Conservation (phyloP, 495 filamentous ascomycete species). For the Xylaria flabelliformis region DNA sequence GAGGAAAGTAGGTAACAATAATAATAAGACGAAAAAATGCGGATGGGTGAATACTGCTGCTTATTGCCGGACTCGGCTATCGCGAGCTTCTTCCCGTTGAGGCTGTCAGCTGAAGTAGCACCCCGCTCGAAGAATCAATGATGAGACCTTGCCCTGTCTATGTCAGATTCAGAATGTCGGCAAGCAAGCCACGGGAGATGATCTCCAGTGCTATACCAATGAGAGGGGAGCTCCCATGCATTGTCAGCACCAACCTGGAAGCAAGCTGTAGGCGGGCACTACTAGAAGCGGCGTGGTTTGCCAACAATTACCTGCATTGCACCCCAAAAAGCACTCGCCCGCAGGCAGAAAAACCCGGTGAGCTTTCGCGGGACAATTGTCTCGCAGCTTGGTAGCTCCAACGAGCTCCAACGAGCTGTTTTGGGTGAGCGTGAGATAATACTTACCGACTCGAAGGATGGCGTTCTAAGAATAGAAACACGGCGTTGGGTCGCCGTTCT, state of each 20-base stretch:
- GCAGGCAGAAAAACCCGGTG: constrained; percentile 9
- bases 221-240: constrained; percentile 17
- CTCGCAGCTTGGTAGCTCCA: constrained; percentile 19
- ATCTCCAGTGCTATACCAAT: constrained; percentile 25
- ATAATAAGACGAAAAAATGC: constrained; percentile 2
- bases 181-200: constrained; percentile 29
- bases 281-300: constrained; percentile 20
- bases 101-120: constrained; percentile 33
- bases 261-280: constrained; percentile 13
- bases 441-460: constrained; percentile 1
- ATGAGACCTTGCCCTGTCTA: constrained; percentile 23
- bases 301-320: constrained; percentile 28
- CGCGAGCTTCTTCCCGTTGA: constrained; percentile 26
- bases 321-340: constrained; percentile 15
- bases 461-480: constrained; percentile 25
- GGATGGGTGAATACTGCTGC: constrained; percentile 17
- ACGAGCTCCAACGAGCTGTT: constrained; percentile 9
- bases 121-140: constrained; percentile 27
- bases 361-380: neutral
- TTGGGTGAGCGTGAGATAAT: constrained; percentile 1
- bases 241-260: constrained; percentile 26
- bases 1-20: neutral
- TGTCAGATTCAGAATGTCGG: constrained; percentile 29
- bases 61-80: constrained; percentile 30
- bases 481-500: constrained; percentile 14